Conservation (phyloP, 2,329 filamentous ascomycete species). For the Penicillium thymicola region DNA sequence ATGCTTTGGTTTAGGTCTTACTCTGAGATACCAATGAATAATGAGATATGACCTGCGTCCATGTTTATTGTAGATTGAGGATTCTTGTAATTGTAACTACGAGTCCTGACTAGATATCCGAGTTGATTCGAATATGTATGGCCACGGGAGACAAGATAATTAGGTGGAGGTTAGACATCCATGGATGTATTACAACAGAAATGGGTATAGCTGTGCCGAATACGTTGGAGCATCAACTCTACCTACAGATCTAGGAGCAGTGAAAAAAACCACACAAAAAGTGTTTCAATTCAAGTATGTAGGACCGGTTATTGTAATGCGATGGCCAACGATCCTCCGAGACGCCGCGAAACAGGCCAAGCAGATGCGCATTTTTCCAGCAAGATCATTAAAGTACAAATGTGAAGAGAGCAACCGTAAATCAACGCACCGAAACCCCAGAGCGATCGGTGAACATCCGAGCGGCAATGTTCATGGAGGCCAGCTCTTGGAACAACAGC, state of each 20-base stretch:
- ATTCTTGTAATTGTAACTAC: neutral
- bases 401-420: slow-evolving; percentile 7
- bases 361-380: slow-evolving; percentile 24
- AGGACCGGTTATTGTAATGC: slow-evolving; percentile 20
- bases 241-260: neutral
- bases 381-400: slow-evolving; percentile 28
- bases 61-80: neutral
- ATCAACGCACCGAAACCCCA: slow-evolving; percentile 43
- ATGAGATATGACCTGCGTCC: slow-evolving; percentile 21
- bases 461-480: slow-evolving; percentile 96
- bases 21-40: slow-evolving; percentile 22
- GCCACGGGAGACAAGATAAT: neutral
- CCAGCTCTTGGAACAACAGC: slow-evolving; percentile 95
- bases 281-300: slow-evolving; percentile 21
- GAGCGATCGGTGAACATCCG: slow-evolving; percentile 84
- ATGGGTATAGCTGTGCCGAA: neutral
- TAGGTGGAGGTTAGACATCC: neutral
- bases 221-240: neutral
- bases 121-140: neutral
- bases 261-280: neutral
- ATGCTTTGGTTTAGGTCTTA: slow-evolving; percentile 15
- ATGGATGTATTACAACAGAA: too few relatives aligned
- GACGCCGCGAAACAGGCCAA: slow-evolving; percentile 23
- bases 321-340: slow-evolving; percentile 18
- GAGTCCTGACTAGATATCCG: too few relatives aligned